Evolutionary conservation across 1,139 yeast genomes (phyloP).

Genomic region (Taphrina deformans): DNA sequence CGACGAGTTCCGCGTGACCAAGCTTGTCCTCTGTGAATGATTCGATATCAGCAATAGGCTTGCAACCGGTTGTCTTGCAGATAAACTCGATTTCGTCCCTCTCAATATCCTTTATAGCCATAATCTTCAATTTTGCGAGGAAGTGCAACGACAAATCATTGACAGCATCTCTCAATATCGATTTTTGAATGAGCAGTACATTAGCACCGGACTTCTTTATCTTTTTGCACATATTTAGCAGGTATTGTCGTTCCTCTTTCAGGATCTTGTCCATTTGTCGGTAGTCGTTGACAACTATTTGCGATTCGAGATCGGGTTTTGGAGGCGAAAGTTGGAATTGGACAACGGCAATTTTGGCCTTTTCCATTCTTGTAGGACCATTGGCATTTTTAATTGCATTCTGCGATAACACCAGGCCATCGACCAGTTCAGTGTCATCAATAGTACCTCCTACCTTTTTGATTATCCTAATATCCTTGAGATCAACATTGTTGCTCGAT

Average conservation of each 20-base stretch:
- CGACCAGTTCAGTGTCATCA: constrained; percentile 89
- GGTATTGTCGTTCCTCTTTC: constrained; percentile 94
- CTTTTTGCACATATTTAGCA: constrained; percentile 90
- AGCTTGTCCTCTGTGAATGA: constrained; percentile 88
- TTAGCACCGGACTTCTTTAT: constrained; percentile 97
- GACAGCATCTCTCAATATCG: constrained; percentile 94
- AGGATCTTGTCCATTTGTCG: constrained; percentile 98
- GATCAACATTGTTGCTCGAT: constrained; percentile 69
- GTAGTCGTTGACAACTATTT: constrained; percentile 94
- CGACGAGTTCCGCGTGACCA: constrained; percentile 88
- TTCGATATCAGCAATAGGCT: constrained; percentile 94
- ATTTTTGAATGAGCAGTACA: constrained; percentile 87
- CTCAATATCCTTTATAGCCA: constrained; percentile 94
- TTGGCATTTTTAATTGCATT: constrained; percentile 86
- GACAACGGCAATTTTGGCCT: constrained; percentile 85
- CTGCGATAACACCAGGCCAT: constrained; percentile 92
- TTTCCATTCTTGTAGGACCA: constrained; percentile 93
- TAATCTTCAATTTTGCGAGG: constrained; percentile 82
- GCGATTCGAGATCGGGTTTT: constrained; percentile 97
- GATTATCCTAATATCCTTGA: constrained; percentile 80
- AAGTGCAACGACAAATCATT: constrained; percentile 95
- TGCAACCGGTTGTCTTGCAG: constrained; percentile 84
- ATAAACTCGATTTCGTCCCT: constrained; percentile 95
- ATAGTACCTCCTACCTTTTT: constrained; percentile 97
- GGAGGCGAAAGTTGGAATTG: constrained; percentile 98